phyloP scores from a whole-genome alignment of 2,329 filamentous ascomycete species.

The Coniella vitis region DNA sequence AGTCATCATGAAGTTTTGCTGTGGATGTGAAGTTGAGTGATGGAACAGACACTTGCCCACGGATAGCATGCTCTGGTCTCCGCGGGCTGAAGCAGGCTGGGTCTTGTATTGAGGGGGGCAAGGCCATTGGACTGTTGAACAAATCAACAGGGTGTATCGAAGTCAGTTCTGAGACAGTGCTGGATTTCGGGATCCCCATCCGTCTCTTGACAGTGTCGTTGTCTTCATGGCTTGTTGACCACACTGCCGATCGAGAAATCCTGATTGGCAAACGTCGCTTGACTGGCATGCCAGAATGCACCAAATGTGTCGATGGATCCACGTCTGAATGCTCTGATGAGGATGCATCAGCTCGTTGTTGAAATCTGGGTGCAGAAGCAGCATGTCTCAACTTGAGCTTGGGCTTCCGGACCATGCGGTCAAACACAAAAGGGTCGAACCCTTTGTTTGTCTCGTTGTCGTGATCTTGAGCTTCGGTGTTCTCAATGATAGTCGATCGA shows the following conservation, averaged over 20 bases:
- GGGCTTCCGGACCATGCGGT: constrained; percentile 9
- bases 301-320: constrained; percentile 5
- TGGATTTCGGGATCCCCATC: constrained; percentile 10
- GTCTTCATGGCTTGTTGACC: constrained; percentile 2
- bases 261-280: constrained; percentile 13
- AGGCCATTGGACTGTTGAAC: constrained; percentile 2
- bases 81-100: not conserved
- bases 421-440: constrained; percentile 10
- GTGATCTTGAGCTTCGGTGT: not conserved
- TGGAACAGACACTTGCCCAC: not conserved
- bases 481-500: constrained; percentile 8
- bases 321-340: not conserved
- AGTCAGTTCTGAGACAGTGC: constrained; percentile 9
- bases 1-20: constrained; percentile 1
- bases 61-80: not conserved
- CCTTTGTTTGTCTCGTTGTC: constrained; percentile 2
- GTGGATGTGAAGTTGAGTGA: not conserved
- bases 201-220: constrained; percentile 15
- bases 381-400: constrained; percentile 12
- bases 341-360: not conserved
- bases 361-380: not conserved
- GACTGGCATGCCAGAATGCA: constrained; percentile 8
- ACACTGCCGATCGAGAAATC: constrained; percentile 6
- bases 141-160: constrained; percentile 9
- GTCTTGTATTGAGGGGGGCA: not conserved